Conservation (phyloP, 2,329 filamentous ascomycete species). For the Samsoniella hepiali region DNA sequence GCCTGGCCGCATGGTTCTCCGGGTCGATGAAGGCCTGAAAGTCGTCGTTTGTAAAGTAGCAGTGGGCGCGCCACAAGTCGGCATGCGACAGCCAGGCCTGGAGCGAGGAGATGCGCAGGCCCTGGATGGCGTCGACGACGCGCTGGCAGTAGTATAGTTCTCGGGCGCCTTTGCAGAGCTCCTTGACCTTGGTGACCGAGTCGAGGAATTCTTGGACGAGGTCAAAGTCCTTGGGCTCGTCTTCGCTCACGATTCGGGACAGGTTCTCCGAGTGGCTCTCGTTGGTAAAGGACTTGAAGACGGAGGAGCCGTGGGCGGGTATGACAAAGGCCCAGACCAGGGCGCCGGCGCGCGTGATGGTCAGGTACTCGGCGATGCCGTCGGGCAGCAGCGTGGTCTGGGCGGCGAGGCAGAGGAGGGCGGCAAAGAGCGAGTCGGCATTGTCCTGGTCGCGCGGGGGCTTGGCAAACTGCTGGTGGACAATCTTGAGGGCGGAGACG, state of each 20-base stretch:
- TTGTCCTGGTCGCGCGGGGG: conserved; percentile 28
- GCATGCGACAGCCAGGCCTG: conserved; percentile 26
- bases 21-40: conserved; percentile 31
- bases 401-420: conserved; percentile 35
- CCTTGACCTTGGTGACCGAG: conserved; percentile 22
- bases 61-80: conserved; percentile 23
- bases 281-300: conserved; percentile 25
- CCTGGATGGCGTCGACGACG: conserved; percentile 21
- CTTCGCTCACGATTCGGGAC: conserved; percentile 24
- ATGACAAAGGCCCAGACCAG: conserved; percentile 26
- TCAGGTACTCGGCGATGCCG: conserved; percentile 38
- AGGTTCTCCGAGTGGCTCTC: conserved; percentile 30
- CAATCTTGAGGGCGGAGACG: conserved; percentile 32
- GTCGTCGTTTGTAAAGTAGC: conserved; percentile 27
- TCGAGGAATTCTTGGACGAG: conserved; percentile 23
- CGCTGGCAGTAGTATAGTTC: conserved; percentile 24
- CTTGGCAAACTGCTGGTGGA: conserved; percentile 32
- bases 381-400: conserved; percentile 37
- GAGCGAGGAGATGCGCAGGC: conserved; percentile 21
- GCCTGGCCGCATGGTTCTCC: conserved; percentile 31
- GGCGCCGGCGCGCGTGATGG: conserved; percentile 32
- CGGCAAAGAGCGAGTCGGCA: conserved; percentile 35
- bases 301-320: conserved; percentile 22
- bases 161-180: conserved; percentile 21
- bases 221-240: conserved; percentile 23